Conservation (phyloP, 2,329 filamentous ascomycete genomes). For the Ramichloridium luteum region DNA sequence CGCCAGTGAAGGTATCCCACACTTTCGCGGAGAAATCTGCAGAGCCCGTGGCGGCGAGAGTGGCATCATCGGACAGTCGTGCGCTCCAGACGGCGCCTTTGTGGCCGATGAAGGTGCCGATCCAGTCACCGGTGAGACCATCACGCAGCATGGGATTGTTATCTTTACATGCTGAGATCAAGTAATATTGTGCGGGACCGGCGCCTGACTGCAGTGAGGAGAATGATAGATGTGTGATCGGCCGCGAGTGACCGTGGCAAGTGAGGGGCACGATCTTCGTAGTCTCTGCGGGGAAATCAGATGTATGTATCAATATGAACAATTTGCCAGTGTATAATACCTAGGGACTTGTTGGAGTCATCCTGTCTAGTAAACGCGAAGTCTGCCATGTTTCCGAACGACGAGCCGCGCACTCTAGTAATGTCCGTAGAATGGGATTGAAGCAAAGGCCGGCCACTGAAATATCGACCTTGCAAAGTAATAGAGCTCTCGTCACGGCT, state of each 20-base stretch:
- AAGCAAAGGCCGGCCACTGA: too few relatives aligned
- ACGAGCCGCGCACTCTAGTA: too few relatives aligned
- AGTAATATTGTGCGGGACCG: constrained; percentile 49
- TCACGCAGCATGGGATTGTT: constrained; percentile 97
- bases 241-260: constrained; percentile 86
- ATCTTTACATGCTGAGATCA: constrained; percentile 75
- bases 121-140: constrained; percentile 93
- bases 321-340: too few relatives aligned
- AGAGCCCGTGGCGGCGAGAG: constrained; percentile 80
- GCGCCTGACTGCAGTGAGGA: constrained; percentile 52
- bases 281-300: constrained; percentile 21
- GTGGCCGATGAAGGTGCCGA: constrained; percentile 94
- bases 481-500: too few relatives aligned
- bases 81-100: constrained; percentile 98
- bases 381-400: constrained; percentile 19
- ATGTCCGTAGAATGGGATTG: too few relatives aligned
- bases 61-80: constrained; percentile 75
- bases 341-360: constrained; percentile 19
- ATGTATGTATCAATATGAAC: too few relatives aligned
- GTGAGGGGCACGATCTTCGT: constrained; percentile 70
- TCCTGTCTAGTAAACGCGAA: constrained; percentile 26
- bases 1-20: constrained; percentile 93
- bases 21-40: constrained; percentile 88
- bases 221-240: constrained; percentile 83
- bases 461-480: too few relatives aligned